These are phyloP conservation scores for Talaromyces stipitatus DNA, from an alignment of 495 filamentous ascomycete genomes.

Conservation along the genomic window DNA sequence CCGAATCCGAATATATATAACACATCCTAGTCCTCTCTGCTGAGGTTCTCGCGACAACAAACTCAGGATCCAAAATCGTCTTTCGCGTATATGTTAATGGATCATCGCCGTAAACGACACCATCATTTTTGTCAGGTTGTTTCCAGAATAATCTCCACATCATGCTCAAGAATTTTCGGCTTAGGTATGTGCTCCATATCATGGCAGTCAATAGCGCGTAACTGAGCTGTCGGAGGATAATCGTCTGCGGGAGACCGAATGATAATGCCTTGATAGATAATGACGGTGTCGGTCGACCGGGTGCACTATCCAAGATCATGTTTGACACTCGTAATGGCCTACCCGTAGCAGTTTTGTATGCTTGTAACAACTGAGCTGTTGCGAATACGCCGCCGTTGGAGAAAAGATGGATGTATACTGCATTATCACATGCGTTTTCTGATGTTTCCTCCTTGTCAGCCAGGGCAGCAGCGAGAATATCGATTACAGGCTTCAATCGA, in stretches of 20 bases:
- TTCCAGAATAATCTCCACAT: neutral
- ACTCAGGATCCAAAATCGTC: neutral
- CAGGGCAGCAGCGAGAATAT: conserved; percentile 17
- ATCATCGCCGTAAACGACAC: conserved; percentile 16
- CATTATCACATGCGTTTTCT: conserved; percentile 6
- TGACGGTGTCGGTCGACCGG: conserved; percentile 23
- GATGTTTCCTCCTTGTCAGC: conserved; percentile 2
- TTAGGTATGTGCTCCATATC: conserved; percentile 10
- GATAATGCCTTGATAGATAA: conserved; percentile 27
- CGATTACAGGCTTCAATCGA: conserved; percentile 30
- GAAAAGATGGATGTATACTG: conserved; percentile 35
- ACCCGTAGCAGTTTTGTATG: conserved; percentile 25
- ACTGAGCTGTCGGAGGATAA: conserved; percentile 23
- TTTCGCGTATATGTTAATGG: conserved; percentile 5
- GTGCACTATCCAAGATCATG: conserved; percentile 36
- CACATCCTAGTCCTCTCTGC: conserved; percentile 14
- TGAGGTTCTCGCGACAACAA: neutral
- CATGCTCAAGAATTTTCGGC: conserved; percentile 10
- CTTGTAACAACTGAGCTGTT: conserved; percentile 21
- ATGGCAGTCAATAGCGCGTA: conserved; percentile 16
- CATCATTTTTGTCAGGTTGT: conserved; percentile 12
- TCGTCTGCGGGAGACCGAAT: conserved; percentile 26
- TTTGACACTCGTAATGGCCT: conserved; percentile 24
- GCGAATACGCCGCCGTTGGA: conserved; percentile 35
- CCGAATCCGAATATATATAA: conserved; percentile 40